These are phyloP conservation scores for Piper longum DNA, from an alignment of 164 flowering plant species.

Conservation along the genomic window DNA sequence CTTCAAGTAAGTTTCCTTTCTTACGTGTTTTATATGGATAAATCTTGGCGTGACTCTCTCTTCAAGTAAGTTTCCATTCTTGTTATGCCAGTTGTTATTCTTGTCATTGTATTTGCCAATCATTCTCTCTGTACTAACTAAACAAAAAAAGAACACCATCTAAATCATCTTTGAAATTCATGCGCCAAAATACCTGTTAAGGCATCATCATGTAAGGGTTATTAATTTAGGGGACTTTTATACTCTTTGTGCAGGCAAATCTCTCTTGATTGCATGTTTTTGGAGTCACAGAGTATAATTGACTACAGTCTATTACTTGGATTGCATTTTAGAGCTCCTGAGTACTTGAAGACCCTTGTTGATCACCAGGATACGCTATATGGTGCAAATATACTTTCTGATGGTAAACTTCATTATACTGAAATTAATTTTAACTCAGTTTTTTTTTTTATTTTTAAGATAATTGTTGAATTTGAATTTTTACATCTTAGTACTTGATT, in stretches of 20 bases:
- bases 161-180: not conserved
- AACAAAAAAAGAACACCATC: no score
- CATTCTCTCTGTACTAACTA: not conserved
- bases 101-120: not conserved
- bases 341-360: constrained; percentile 36
- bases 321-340: constrained; percentile 88
- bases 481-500: not conserved
- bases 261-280: constrained; percentile 55
- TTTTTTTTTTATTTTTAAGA: no score
- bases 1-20: constrained; percentile 39
- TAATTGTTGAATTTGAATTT: not conserved
- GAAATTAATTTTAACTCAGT: not conserved
- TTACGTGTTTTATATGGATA: constrained; percentile 83
- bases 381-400: constrained; percentile 12
- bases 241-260: constrained; percentile 48
- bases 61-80: constrained; percentile 38
- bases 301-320: constrained; percentile 93
- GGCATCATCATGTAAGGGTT: not conserved
- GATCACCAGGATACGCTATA: constrained; percentile 25
- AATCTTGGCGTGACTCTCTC: constrained; percentile 54
- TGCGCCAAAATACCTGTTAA: no score
- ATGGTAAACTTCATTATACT: constrained; percentile 24
- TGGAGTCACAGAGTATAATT: constrained; percentile 70
- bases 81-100: not conserved
- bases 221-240: not conserved